phyloP scores from a whole-genome alignment of 148 eudicot species.

The Polygonum aviculare region DNA sequence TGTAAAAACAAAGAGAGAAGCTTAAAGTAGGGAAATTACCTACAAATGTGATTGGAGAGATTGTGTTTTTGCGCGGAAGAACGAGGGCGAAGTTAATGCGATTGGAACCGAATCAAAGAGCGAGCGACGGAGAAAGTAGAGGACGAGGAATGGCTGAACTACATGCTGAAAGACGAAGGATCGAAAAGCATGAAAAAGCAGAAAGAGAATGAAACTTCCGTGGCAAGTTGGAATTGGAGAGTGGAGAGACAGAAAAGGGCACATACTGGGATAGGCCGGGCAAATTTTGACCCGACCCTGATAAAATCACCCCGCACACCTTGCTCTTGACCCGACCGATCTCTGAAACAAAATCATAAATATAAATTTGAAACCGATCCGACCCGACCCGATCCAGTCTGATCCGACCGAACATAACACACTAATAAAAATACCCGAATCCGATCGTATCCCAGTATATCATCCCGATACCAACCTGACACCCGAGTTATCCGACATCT shows the following conservation, averaged over 20 bases:
- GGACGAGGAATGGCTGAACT: background rate
- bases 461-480: too few relatives aligned
- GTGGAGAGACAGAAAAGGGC: background rate
- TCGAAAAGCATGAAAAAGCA: background rate
- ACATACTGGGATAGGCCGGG: too few relatives aligned
- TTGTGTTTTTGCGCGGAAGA: background rate
- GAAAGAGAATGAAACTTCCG: background rate
- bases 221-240: background rate
- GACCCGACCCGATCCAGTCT: too few relatives aligned
- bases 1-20: background rate
- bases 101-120: background rate
- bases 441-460: too few relatives aligned
- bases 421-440: too few relatives aligned
- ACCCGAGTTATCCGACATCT: too few relatives aligned
- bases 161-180: background rate
- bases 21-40: background rate
- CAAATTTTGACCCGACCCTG: too few relatives aligned
- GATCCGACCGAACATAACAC: too few relatives aligned
- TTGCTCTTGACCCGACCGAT: too few relatives aligned
- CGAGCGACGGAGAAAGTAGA: background rate
- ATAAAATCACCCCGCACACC: too few relatives aligned
- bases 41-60: background rate
- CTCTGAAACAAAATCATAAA: too few relatives aligned
- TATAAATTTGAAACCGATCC: too few relatives aligned
- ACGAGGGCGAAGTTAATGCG: background rate